Evolutionary conservation across 495 filamentous ascomycete genomes (phyloP), one percentile per base, ranked within the genome.

Genomic region (Aspergillus egyptiacus): DNA sequence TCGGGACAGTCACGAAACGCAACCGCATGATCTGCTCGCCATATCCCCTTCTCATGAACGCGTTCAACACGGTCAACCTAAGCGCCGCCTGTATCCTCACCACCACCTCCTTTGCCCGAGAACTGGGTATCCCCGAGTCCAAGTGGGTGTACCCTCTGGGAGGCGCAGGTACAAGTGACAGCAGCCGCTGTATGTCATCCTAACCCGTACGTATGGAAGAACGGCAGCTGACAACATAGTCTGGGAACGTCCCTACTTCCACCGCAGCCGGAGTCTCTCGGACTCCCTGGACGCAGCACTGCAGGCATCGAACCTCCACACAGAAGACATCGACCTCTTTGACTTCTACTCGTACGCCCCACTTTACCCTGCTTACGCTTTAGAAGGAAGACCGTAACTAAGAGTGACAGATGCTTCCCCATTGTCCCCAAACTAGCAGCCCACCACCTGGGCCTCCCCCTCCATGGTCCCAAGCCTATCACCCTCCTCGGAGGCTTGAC

Each of bases 371-470:
- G 28, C 22, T 6, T 18, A 18, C 6, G n/a, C n/a, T n/a, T n/a
- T n/a, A n/a, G n/a, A n/a, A n/a, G n/a, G n/a, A n/a, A n/a, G n/a
- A n/a, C n/a, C n/a, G n/a, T 32, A 30, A 27, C n/a, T 19, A 1
- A 2, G 14, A 20, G 7, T 2, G 9, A 2, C 25, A 44, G 41
- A 23, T 44, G 77, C 45, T 81, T 81, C 53, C 78, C 78, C 1
- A 78, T 81, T 37, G 76, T 80, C 2, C 78, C 78, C 0, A 81
- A 81, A 56, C 60, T 81, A 0, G 78, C 78, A 11, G 73, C 70
- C 35, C 56, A 69, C 10, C 75, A 81, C 59, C 64, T 81, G 3
- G 67, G 64, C 0, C 54, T 81, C 6, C 63, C 73, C 5, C 66
- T 72, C 10, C 57, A 63, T 6, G 44, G 61, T 7, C n/a, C 65